phyloP scores from a whole-genome alignment of 2,329 filamentous ascomycete genomes.

The Botryotinia convoluta region DNA sequence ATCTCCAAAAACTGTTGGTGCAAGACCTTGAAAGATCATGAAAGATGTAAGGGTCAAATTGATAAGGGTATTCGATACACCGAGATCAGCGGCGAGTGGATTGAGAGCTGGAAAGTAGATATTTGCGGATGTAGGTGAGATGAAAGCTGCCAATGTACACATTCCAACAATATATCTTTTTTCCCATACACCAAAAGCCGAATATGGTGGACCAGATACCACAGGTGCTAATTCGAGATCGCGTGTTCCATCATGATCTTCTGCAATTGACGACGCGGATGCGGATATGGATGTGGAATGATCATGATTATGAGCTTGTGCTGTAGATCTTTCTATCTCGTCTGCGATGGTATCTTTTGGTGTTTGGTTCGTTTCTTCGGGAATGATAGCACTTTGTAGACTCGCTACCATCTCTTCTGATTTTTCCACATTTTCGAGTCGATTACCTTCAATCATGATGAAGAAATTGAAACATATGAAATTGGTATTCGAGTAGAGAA shows the following conservation, averaged over 20 bases:
- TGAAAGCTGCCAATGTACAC: conserved; percentile 46
- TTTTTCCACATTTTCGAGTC: conserved; percentile 27
- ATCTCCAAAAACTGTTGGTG: conserved; percentile 56
- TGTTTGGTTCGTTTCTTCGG: conserved; percentile 22
- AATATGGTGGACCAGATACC: conserved; percentile 35
- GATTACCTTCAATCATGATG: conserved; percentile 30
- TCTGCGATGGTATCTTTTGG: conserved; percentile 24
- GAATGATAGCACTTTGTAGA: conserved; percentile 23
- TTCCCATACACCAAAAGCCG: conserved; percentile 35
- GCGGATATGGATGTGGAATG: conserved; percentile 2
- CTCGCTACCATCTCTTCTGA: conserved; percentile 25
- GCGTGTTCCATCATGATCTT: conserved; percentile 26
- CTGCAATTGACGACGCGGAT: conserved; percentile 23
- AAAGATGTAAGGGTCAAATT: conserved; percentile 38
- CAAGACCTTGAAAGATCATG: conserved; percentile 56
- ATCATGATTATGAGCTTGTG: not conserved
- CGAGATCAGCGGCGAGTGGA: conserved; percentile 36
- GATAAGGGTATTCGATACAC: conserved; percentile 36
- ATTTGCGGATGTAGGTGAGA: conserved; percentile 38
- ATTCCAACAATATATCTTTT: conserved; percentile 54
- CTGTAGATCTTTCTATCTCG: conserved; percentile 14
- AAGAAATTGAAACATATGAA: conserved; percentile 24
- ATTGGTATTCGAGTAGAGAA: not conserved
- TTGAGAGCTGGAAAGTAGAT: conserved; percentile 39
- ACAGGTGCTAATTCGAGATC: conserved; percentile 36